Percentiles rank a stretch among this genome's conserved stretches.
Evolutionary conservation across 73 alveolate genomes (phyloP).

Genomic region (Paramecium sonneborni): DNA sequence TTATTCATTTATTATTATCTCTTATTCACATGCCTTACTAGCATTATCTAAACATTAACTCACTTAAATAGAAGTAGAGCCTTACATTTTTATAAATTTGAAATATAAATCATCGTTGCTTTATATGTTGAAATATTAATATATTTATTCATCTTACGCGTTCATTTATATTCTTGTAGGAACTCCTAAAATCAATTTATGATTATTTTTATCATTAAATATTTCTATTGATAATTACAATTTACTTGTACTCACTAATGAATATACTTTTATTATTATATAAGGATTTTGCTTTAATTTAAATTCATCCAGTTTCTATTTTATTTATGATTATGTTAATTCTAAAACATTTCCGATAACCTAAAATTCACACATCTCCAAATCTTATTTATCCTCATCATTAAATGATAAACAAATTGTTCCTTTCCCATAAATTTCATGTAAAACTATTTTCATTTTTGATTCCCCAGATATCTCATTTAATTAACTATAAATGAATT

Average conservation of each 20-base stretch:
- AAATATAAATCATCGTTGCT: neutral
- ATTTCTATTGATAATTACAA: neutral
- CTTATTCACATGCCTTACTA: neutral
- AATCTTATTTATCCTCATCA: neutral
- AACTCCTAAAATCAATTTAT: neutral
- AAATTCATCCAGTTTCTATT: neutral
- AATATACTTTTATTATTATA: neutral
- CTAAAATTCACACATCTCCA: neutral
- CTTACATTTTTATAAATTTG: neutral
- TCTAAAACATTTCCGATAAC: neutral
- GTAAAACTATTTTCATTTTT: neutral
- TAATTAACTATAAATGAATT: neutral
- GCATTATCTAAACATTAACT: conserved; percentile 18
- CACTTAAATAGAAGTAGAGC: neutral
- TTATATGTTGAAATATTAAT: neutral
- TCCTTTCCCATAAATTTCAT: conserved; percentile 49
- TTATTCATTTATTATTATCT: neutral
- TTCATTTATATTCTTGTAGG: neutral
- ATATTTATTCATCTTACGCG: neutral
- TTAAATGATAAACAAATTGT: neutral
- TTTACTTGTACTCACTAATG: neutral
- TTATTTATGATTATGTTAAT: neutral
- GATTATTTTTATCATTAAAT: neutral
- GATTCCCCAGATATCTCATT: neutral
- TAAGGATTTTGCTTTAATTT: neutral